Base-by-base conservation (phyloP, 73 alveolate species). In the Blepharisma japonicum region DNA sequence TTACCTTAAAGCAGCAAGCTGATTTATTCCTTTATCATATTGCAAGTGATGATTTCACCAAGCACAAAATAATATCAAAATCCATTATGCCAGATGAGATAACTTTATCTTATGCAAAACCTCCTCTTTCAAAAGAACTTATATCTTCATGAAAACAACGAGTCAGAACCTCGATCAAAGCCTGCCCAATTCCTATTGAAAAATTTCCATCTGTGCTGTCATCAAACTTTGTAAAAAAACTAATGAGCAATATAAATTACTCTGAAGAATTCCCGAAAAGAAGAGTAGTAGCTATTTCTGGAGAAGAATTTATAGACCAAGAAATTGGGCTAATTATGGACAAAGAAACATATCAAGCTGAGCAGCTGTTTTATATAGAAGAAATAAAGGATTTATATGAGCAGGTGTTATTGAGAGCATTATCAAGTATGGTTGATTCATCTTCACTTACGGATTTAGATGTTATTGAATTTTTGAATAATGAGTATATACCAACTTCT, bases 341-440 rank as follows among this genome's bases (percentile, higher is more conserved):
- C 3, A 61, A 61, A 25, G 49, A 61, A 61, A 18, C 39, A 14
- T 61, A 2, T 5, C 74, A 61, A 61, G 23, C 47, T 61, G 74
- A 61, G 23, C 47, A 61, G 23, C 14, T n/a, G 46, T 9, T 18
- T 18, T 61, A 18, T 25, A 8, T 61, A 61, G 74, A 61, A 61
- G 74, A 61, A 61, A 25, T 61, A 18, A 9, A 8, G 2, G 74
- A 61, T 18, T 18, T n/a, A 14, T 61, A 61, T 61, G 74, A 61
- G 46, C 74, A 61, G 23, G 74, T 61, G 18, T 48, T 61, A 14
- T 61, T 61, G 2, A 61, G 23, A 32, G 42, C 42, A 32, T 32
- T 32, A 32, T 32, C 42, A 32, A 32, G 42, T 1, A 32, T 32
- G 42, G 42, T 32, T 1, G 42, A 32, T 3, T 32, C 42, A 32